Evolutionary conservation across 805 yeast genomes (phyloP).

Genomic region (Wickerhamiella spandovensis): DNA sequence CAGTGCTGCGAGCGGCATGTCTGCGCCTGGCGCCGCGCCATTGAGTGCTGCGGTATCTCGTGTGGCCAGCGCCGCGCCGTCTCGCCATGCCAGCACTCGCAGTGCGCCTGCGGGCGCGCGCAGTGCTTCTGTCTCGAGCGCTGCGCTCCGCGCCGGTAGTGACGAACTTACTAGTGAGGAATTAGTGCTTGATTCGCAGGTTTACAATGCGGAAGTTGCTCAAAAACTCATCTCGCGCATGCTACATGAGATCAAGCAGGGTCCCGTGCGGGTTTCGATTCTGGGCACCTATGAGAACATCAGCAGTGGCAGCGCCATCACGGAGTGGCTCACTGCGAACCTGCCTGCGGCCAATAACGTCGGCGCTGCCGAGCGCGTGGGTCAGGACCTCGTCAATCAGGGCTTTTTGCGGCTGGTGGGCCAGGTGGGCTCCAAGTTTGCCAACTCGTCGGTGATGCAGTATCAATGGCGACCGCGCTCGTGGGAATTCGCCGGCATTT

Average conservation of each 20-base stretch:
- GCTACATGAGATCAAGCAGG: constrained; percentile 38
- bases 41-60: background rate
- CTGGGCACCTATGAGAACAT: constrained; percentile 54
- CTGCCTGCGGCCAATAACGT: constrained; percentile 30
- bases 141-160: constrained; percentile 4
- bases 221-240: constrained; percentile 31
- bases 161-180: constrained; percentile 17
- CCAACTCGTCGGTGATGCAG: constrained; percentile 56
- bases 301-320: constrained; percentile 46
- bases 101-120: background rate
- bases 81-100: background rate
- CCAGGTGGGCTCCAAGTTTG: constrained; percentile 44
- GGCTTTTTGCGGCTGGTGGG: constrained; percentile 57
- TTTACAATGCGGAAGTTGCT: constrained; percentile 28
- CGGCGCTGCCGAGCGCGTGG: constrained; percentile 54
- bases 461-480: constrained; percentile 75
- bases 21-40: background rate
- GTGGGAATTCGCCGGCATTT: constrained; percentile 37
- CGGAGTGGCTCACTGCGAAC: constrained; percentile 43
- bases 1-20: background rate
- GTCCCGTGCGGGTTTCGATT: constrained; percentile 48
- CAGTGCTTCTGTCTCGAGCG: background rate
- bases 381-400: constrained; percentile 51
- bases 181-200: constrained; percentile 21
- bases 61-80: background rate